phyloP scores from a whole-genome alignment of 768 basidiomycete species.

The Lyophyllum decastes region DNA sequence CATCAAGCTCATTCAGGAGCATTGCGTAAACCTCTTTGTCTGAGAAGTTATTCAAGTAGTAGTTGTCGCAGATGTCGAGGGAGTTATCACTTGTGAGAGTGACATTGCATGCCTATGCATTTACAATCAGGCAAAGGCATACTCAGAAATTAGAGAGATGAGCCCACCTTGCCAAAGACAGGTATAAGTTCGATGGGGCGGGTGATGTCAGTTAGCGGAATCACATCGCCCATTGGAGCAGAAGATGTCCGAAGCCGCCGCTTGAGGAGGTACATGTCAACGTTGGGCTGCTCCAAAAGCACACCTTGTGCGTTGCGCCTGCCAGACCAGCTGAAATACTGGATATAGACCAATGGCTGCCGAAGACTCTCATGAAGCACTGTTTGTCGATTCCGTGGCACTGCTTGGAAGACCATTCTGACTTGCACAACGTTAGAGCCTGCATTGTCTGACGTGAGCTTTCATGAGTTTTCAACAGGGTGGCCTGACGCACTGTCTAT shows the following conservation, averaged over 20 bases:
- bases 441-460: background rate
- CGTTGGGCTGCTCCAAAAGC: background rate
- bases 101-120: background rate
- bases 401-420: background rate
- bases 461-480: background rate
- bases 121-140: background rate
- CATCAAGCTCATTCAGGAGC: background rate
- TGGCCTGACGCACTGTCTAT: background rate
- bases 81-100: background rate
- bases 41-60: constrained; percentile 2
- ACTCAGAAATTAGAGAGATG: background rate
- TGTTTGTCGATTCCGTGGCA: background rate
- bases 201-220: background rate
- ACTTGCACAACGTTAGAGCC: background rate
- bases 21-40: constrained; percentile 1
- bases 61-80: background rate
- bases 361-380: background rate
- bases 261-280: background rate
- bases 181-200: background rate
- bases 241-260: background rate
- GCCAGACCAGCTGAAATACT: background rate
- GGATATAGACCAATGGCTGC: background rate
- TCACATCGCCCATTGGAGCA: background rate
- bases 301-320: background rate
- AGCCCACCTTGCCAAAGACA: background rate